phyloP scores from a whole-genome alignment of 2,329 filamentous ascomycete species.

The Tolypocladium album region DNA sequence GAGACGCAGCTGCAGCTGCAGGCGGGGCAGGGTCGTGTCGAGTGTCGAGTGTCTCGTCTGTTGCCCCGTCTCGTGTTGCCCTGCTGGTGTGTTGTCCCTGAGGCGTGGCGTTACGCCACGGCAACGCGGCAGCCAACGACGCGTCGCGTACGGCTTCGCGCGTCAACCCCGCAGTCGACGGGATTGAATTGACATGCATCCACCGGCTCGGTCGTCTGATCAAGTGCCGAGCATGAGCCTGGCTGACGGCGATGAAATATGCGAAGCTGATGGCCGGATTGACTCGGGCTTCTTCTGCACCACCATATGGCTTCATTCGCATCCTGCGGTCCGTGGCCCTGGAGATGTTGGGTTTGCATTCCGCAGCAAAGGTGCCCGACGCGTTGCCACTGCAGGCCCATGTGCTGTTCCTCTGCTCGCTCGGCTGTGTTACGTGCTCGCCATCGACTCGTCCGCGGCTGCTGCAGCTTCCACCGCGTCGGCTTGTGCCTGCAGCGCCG shows the following conservation, averaged over 20 bases:
- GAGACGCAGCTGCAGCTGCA: neutral
- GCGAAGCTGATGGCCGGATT: neutral
- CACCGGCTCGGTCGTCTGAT: neutral
- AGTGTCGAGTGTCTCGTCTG: neutral
- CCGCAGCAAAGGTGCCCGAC: neutral
- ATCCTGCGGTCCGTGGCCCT: neutral
- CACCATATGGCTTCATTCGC: neutral
- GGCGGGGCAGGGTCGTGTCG: neutral
- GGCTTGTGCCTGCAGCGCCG: constrained; percentile 49
- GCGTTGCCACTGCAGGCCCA: neutral
- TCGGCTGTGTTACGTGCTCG: neutral
- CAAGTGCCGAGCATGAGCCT: neutral
- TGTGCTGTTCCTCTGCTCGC: neutral
- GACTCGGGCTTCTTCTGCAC: neutral
- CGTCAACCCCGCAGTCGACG: neutral
- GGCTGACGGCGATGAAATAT: neutral
- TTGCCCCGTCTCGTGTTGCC: neutral
- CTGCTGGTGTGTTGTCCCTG: neutral
- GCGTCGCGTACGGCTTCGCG: neutral
- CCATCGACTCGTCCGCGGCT: constrained; percentile 22
- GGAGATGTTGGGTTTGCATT: neutral
- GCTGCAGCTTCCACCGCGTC: constrained; percentile 37
- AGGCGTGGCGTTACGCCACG: neutral
- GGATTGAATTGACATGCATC: neutral
- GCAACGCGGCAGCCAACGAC: neutral